Evolutionary conservation across 2,329 filamentous ascomycete genomes (phyloP).

Genomic region (Erysiphe pisi): DNA sequence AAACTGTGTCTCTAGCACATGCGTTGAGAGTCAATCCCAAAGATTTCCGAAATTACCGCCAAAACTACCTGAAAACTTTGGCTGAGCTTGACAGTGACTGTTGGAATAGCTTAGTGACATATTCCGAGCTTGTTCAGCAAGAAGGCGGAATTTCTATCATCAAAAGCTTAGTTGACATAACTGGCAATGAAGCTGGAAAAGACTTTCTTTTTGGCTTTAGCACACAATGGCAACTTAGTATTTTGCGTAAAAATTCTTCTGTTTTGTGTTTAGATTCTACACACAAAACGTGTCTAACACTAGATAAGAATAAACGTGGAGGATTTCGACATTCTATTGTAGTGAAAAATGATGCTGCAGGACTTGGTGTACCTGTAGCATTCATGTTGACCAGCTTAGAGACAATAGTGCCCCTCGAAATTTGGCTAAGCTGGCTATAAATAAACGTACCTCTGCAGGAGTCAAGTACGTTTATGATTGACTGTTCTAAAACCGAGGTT

Average conservation of each 20-base stretch:
- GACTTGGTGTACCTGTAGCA: conserved; percentile 9
- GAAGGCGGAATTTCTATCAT: not conserved
- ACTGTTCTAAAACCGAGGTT: not conserved
- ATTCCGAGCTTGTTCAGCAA: not conserved
- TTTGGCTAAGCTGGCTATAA: not conserved
- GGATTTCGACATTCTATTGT: too few relatives aligned
- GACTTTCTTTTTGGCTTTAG: not conserved
- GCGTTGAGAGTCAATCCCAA: not conserved
- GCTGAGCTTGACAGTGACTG: not conserved
- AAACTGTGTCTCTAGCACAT: too few relatives aligned
- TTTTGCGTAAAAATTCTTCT: not conserved
- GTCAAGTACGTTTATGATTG: not conserved
- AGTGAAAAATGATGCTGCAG: not conserved
- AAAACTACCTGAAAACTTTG: not conserved
- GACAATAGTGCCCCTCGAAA: not conserved
- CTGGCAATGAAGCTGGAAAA: not conserved
- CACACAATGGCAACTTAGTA: not conserved
- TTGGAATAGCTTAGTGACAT: not conserved
- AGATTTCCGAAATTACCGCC: not conserved
- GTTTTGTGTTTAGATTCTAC: not conserved
- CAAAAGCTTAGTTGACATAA: not conserved
- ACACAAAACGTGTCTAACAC: not conserved
- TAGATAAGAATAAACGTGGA: too few relatives aligned
- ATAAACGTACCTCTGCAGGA: not conserved
- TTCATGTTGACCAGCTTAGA: not conserved